phyloP scores from a whole-genome alignment of 768 basidiomycete species.

The Boletus bicolor region DNA sequence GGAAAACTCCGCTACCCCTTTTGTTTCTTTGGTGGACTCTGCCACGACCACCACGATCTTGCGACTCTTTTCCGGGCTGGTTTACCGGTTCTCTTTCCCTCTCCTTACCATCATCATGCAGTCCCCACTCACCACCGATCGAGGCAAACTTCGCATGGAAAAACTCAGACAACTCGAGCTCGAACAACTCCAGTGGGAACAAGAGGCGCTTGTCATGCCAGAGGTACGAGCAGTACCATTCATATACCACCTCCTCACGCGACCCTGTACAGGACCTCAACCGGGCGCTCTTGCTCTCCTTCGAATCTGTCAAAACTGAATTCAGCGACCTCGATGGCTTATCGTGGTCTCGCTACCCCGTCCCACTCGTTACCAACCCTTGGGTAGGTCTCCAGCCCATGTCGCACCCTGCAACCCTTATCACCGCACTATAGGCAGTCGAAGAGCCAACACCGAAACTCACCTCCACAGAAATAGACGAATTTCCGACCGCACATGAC shows the following conservation, averaged over 20 bases:
- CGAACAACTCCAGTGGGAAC: constrained; percentile 52
- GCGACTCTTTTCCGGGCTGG: constrained; percentile 1
- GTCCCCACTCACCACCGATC: constrained; percentile 31
- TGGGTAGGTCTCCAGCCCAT: constrained; percentile 18
- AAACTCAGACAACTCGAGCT: constrained; percentile 47
- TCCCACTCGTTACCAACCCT: constrained; percentile 26
- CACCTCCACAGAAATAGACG: constrained; percentile 18
- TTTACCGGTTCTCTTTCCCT: neutral
- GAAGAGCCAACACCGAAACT: constrained; percentile 33
- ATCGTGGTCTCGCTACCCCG: constrained; percentile 43
- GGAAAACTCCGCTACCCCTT: constrained; percentile 10
- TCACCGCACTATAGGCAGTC: constrained; percentile 7
- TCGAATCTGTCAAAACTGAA: constrained; percentile 55
- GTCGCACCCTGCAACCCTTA: neutral
- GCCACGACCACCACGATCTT: neutral
- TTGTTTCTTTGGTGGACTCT: neutral
- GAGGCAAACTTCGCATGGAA: constrained; percentile 47
- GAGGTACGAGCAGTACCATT: constrained; percentile 38
- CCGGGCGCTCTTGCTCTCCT: constrained; percentile 37
- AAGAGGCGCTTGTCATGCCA: constrained; percentile 55
- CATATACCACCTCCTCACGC: constrained; percentile 5
- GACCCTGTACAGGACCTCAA: constrained; percentile 27
- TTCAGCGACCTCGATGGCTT: constrained; percentile 61
- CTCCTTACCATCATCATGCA: constrained; percentile 11
- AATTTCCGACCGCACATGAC: constrained; percentile 11